Conservation (phyloP, 352 stramenopile species). For the Pythium coloratum region DNA sequence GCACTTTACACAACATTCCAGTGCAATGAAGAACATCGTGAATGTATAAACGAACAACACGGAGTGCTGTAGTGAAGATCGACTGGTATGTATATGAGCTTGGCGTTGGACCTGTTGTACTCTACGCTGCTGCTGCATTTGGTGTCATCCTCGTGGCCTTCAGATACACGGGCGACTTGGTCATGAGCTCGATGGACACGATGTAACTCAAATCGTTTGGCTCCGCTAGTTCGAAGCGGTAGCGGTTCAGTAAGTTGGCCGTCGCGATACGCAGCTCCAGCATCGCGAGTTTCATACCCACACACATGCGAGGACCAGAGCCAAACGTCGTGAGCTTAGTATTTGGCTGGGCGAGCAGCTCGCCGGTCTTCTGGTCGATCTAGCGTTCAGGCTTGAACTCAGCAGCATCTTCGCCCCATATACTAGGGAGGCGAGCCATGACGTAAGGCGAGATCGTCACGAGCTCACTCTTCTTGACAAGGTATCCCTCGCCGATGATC, state of each 20-base stretch:
- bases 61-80: too few relatives aligned
- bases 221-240: slow-evolving; percentile 14
- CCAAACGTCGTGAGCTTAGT: slow-evolving; percentile 42
- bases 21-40: too few relatives aligned
- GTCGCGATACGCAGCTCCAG: slow-evolving; percentile 32
- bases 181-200: slow-evolving; percentile 14
- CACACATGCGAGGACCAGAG: slow-evolving; percentile 40
- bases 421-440: slow-evolving; percentile 28
- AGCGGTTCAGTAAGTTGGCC: slow-evolving; percentile 17
- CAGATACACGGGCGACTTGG: background rate
- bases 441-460: slow-evolving; percentile 35
- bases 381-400: slow-evolving; percentile 65
- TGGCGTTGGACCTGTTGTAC: background rate
- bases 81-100: too few relatives aligned
- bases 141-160: slow-evolving; percentile 1
- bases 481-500: slow-evolving; percentile 35
- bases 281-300: slow-evolving; percentile 49
- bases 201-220: slow-evolving; percentile 14
- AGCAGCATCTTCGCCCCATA: slow-evolving; percentile 51
- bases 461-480: slow-evolving; percentile 22
- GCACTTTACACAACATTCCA: too few relatives aligned
- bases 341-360: slow-evolving; percentile 4
- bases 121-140: background rate
- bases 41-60: too few relatives aligned
- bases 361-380: slow-evolving; percentile 29